A percentile compares a stretch with the other conserved stretches of the same genome.
phyloP scores from a whole-genome alignment of 805 yeast genomes.

The Alloascoidea hylecoeti region DNA sequence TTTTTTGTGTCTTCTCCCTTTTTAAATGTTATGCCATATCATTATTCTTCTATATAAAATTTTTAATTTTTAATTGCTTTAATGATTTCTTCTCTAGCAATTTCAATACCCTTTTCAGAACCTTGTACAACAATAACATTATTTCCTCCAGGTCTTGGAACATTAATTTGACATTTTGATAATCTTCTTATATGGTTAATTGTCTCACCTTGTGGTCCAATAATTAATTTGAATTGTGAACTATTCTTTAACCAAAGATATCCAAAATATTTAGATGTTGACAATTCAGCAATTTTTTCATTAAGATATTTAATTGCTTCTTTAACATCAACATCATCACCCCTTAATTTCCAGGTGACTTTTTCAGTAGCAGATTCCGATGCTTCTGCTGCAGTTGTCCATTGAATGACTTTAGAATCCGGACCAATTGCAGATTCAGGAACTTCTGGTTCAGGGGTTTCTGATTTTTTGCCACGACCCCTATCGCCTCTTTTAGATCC shows the following conservation, averaged over 20 bases:
- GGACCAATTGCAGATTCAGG: slow-evolving; percentile 20
- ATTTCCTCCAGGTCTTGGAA: slow-evolving; percentile 34
- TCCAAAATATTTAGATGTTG: slow-evolving; percentile 33
- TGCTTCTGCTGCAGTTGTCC: slow-evolving; percentile 18
- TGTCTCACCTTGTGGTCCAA: slow-evolving; percentile 68
- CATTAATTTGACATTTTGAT: slow-evolving; percentile 41
- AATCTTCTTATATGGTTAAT: slow-evolving; percentile 45
- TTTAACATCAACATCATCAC: slow-evolving; percentile 31
- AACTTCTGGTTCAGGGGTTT: slow-evolving; percentile 22
- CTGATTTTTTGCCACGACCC: slow-evolving; percentile 27
- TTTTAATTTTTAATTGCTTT: slow-evolving; percentile 15
- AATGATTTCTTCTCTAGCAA: slow-evolving; percentile 27
- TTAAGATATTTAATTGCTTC: slow-evolving; percentile 39
- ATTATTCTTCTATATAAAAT: too few relatives aligned
- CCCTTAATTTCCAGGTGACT: slow-evolving; percentile 46
- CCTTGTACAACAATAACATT: slow-evolving; percentile 51
- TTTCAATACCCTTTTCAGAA: slow-evolving; percentile 34
- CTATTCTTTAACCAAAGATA: slow-evolving; percentile 48
- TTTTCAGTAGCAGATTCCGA: slow-evolving; percentile 9
- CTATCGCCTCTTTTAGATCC: slow-evolving; percentile 21
- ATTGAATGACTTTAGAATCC: slow-evolving; percentile 22
- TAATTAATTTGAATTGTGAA: slow-evolving; percentile 39
- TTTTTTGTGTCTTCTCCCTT: too few relatives aligned
- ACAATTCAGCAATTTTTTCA: slow-evolving; percentile 31
- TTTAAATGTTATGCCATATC: too few relatives aligned